phyloP scores from a whole-genome alignment of 2,329 filamentous ascomycete genomes.

The Diaporthe velutina region DNA sequence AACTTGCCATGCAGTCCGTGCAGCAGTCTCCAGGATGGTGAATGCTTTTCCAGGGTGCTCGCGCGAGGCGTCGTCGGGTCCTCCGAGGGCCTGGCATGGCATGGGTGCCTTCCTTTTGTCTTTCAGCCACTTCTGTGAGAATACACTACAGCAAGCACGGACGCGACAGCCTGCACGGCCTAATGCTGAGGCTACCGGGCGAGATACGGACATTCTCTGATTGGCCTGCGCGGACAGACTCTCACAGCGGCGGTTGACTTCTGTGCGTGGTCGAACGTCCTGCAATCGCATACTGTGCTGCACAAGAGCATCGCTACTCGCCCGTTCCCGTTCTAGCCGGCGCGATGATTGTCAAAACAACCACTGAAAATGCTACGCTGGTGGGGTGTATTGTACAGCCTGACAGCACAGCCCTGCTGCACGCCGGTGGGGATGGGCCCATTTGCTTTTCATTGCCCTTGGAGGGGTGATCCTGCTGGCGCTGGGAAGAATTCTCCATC shows the following conservation, averaged over 20 bases:
- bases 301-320: not conserved
- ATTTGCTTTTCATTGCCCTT: not conserved
- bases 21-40: constrained; percentile 17
- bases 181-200: not conserved
- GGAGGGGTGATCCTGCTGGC: constrained; percentile 13
- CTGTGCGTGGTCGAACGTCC: not conserved
- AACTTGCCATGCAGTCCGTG: constrained; percentile 16
- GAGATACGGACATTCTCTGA: constrained; percentile 1
- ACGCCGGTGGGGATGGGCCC: constrained; percentile 1
- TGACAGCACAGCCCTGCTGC: constrained; percentile 29
- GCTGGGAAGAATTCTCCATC: not conserved
- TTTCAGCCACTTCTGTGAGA: not conserved
- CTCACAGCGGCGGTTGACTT: not conserved
- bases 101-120: not conserved
- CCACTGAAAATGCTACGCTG: not conserved
- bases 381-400: constrained; percentile 16
- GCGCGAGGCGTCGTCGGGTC: constrained; percentile 3
- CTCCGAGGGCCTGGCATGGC: constrained; percentile 14
- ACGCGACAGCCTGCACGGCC: not conserved
- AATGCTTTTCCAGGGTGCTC: not conserved
- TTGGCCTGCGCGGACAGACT: constrained; percentile 2
- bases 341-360: constrained; percentile 1
- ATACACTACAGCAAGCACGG: not conserved
- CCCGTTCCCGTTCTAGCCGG: not conserved
- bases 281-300: not conserved